phyloP scores from a whole-genome alignment of 768 basidiomycete genomes.

The Butyriboletus loyo region DNA sequence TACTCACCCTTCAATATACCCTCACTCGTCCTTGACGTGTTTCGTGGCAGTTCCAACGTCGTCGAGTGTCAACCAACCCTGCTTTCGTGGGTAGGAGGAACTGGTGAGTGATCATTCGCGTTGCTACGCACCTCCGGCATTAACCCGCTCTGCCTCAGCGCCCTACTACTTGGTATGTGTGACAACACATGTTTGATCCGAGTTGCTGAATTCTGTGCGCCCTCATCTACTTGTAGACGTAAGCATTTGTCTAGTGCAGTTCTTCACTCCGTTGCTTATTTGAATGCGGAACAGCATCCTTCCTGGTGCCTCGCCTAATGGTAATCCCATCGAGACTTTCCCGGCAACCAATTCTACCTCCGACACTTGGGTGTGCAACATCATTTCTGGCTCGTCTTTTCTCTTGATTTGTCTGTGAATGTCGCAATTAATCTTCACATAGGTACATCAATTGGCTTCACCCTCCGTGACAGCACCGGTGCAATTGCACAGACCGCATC shows the following conservation, averaged over 20 bases:
- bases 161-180: conserved; percentile 64
- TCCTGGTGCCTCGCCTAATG: conserved; percentile 46
- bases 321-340: conserved; percentile 46
- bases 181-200: not conserved
- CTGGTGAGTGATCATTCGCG: conserved; percentile 37
- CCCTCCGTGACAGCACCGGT: conserved; percentile 62
- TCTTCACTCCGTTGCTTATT: not conserved
- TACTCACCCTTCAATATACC: conserved; percentile 5
- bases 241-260: not conserved
- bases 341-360: conserved; percentile 37
- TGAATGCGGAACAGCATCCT: conserved; percentile 43
- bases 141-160: conserved; percentile 32
- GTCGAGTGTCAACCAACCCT: conserved; percentile 57
- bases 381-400: conserved; percentile 37
- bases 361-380: conserved; percentile 56
- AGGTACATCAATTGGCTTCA: conserved; percentile 57
- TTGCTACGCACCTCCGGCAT: not conserved
- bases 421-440: not conserved
- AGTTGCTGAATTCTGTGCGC: not conserved
- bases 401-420: not conserved
- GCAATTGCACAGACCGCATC: conserved; percentile 44
- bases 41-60: conserved; percentile 38
- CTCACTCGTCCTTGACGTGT: not conserved
- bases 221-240: conserved; percentile 36
- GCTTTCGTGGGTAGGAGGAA: conserved; percentile 56